Evolutionary conservation across 2,329 filamentous ascomycete genomes (phyloP).

Genomic region (Ambrosiella xylebori): DNA sequence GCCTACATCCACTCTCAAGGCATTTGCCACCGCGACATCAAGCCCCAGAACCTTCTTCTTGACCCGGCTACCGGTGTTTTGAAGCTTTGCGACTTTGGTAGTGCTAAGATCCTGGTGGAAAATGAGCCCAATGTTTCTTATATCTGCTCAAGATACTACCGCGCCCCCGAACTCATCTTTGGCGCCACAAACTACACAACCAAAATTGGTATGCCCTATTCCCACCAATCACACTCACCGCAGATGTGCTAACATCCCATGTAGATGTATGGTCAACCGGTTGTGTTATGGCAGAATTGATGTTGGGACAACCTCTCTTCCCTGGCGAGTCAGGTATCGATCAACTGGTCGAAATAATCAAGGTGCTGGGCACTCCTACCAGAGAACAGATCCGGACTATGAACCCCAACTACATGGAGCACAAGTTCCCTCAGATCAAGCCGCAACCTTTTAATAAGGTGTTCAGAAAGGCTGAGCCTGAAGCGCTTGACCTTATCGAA

Average conservation of each 20-base stretch:
- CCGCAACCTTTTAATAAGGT: constrained; percentile 98
- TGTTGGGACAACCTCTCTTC: constrained; percentile 95
- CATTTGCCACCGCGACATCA: constrained; percentile 98
- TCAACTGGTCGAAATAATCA: constrained; percentile 97
- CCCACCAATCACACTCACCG: background rate
- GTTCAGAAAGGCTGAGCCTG: constrained; percentile 86
- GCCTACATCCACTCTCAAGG: constrained; percentile 99
- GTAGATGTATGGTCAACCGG: constrained; percentile 99
- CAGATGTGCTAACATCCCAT: constrained; percentile 25
- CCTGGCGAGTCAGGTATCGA: constrained; percentile 97
- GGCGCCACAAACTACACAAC: constrained; percentile 98
- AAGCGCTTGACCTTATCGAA: constrained; percentile 89
- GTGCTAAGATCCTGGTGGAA: constrained; percentile 94
- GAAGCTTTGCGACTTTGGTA: constrained; percentile 97
- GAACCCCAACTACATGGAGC: constrained; percentile 99
- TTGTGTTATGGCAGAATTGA: constrained; percentile 97
- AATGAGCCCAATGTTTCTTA: constrained; percentile 99
- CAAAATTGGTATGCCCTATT: constrained; percentile 68
- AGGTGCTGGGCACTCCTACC: constrained; percentile 90
- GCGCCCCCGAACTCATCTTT: constrained; percentile 94
- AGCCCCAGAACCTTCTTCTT: constrained; percentile 90
- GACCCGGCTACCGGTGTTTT: constrained; percentile 82
- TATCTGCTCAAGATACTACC: constrained; percentile 98
- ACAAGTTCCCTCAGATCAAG: constrained; percentile 99
- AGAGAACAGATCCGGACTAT: constrained; percentile 97